These are phyloP conservation scores for Thelonectria olida DNA, from an alignment of 2,329 filamentous ascomycete species.

Conservation along the genomic window DNA sequence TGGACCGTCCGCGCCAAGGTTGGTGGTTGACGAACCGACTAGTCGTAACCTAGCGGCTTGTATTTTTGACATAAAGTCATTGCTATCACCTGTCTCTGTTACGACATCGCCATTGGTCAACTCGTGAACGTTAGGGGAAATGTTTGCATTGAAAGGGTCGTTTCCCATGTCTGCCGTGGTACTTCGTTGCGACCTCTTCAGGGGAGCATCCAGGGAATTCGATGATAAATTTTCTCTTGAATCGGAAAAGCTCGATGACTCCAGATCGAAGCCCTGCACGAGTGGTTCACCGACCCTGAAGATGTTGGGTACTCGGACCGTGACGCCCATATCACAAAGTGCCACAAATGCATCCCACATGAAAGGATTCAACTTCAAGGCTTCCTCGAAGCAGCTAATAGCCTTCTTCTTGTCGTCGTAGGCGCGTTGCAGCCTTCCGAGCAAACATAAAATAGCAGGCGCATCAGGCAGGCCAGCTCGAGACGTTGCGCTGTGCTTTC, in stretches of 20 bases:
- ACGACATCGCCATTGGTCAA: constrained; percentile 53
- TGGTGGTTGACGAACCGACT: constrained; percentile 48
- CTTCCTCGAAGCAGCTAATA: constrained; percentile 85
- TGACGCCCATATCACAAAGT: constrained; percentile 87
- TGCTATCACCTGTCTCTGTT: constrained; percentile 53
- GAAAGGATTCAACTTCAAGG: constrained; percentile 89
- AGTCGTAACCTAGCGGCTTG: constrained; percentile 60
- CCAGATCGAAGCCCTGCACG: constrained; percentile 56
- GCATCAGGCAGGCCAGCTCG: constrained; percentile 83
- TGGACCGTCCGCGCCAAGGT: constrained; percentile 61
- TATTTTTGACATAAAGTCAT: constrained; percentile 66
- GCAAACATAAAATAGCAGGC: constrained; percentile 81
- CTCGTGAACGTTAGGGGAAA: constrained; percentile 52
- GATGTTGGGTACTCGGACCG: constrained; percentile 83
- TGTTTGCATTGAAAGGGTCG: constrained; percentile 63
- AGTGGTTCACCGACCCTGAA: constrained; percentile 76
- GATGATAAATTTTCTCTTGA: constrained; percentile 47
- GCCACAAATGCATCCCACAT: constrained; percentile 97
- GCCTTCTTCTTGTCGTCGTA: constrained; percentile 87
- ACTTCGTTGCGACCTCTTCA: constrained; percentile 54
- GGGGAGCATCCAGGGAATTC: constrained; percentile 50
- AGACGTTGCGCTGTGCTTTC: constrained; percentile 81
- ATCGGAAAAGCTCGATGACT: constrained; percentile 41
- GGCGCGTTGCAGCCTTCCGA: constrained; percentile 87
- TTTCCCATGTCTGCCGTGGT: constrained; percentile 47